Percentiles rank a stretch among this genome's conserved stretches.
These are phyloP conservation scores for Leptographium radiaticola DNA, from an alignment of 2,329 filamentous ascomycete species.

Conservation along the genomic window DNA sequence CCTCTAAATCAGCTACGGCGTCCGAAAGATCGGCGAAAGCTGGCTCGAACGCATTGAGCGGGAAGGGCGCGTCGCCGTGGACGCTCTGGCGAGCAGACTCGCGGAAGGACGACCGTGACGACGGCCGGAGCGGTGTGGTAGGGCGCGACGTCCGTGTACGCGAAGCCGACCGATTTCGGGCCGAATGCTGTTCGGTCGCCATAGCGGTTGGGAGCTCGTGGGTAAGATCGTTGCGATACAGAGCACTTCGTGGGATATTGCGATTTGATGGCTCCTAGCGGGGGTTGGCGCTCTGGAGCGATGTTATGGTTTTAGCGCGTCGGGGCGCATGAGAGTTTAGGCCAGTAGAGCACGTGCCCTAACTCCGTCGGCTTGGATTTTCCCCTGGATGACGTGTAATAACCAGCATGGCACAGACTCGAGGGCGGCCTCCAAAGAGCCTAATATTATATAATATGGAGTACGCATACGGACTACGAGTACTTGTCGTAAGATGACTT, in stretches of 20 bases:
- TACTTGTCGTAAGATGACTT: no score
- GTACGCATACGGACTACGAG: background rate
- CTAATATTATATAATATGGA: background rate
- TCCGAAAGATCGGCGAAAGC: constrained; percentile 89
- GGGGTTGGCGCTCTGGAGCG: no score
- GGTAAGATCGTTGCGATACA: no score
- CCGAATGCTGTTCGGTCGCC: constrained; percentile 1
- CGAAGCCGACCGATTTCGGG: constrained; percentile 38
- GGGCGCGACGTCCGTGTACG: constrained; percentile 60
- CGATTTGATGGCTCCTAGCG: no score
- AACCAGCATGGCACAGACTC: background rate
- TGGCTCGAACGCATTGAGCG: constrained; percentile 73
- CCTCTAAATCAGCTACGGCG: constrained; percentile 87
- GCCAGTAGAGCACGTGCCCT: background rate
- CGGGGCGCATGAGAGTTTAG: background rate
- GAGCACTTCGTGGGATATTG: no score
- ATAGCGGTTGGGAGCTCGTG: background rate
- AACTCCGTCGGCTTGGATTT: background rate
- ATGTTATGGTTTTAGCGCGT: no score
- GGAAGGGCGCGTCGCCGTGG: constrained; percentile 44
- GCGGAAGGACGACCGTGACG: constrained; percentile 78
- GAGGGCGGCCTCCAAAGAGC: background rate
- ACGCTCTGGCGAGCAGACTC: constrained; percentile 52
- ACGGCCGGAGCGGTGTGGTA: constrained; percentile 82
- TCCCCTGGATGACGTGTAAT: background rate